These are phyloP conservation scores for Claviceps maximensis DNA, from an alignment of 2,329 filamentous ascomycete species.

Conservation along the genomic window DNA sequence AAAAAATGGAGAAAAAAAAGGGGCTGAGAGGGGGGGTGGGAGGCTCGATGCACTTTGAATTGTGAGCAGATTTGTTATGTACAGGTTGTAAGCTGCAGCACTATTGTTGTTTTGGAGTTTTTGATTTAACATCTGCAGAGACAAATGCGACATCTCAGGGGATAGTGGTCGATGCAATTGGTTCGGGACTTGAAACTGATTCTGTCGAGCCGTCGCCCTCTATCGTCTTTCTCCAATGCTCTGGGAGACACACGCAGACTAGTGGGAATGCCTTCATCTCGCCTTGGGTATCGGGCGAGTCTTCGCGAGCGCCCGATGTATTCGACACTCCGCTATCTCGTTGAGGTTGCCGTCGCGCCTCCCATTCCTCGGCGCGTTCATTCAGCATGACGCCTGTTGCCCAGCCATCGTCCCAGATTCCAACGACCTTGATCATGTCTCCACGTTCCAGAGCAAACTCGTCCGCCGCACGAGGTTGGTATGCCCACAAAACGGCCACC, in stretches of 20 bases:
- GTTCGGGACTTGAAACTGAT: constrained; percentile 34
- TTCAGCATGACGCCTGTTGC: constrained; percentile 79
- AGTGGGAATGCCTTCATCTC: constrained; percentile 97
- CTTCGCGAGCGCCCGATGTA: constrained; percentile 49
- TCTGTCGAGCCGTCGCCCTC: constrained; percentile 71
- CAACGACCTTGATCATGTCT: constrained; percentile 95
- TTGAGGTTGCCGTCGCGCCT: constrained; percentile 60
- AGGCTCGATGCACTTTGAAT: neutral
- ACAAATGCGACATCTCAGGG: constrained; percentile 2
- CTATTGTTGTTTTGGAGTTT: neutral
- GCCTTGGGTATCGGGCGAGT: constrained; percentile 50
- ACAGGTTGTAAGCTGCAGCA: constrained; percentile 1
- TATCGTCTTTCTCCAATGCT: constrained; percentile 94
- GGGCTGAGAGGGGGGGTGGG: neutral
- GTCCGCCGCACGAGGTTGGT: constrained; percentile 83
- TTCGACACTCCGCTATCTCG: constrained; percentile 90
- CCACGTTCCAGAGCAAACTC: constrained; percentile 89
- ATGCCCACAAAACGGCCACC: constrained; percentile 89
- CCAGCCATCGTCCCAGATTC: constrained; percentile 99
- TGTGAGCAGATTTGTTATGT: constrained; percentile 4
- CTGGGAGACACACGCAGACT: constrained; percentile 87
- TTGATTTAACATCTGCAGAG: neutral
- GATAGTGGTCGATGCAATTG: neutral
- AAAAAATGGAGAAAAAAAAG: neutral
- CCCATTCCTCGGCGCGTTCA: constrained; percentile 81